These are phyloP conservation scores for Wakefieldia striispora DNA, from an alignment of 768 basidiomycete species.

Conservation along the genomic window DNA sequence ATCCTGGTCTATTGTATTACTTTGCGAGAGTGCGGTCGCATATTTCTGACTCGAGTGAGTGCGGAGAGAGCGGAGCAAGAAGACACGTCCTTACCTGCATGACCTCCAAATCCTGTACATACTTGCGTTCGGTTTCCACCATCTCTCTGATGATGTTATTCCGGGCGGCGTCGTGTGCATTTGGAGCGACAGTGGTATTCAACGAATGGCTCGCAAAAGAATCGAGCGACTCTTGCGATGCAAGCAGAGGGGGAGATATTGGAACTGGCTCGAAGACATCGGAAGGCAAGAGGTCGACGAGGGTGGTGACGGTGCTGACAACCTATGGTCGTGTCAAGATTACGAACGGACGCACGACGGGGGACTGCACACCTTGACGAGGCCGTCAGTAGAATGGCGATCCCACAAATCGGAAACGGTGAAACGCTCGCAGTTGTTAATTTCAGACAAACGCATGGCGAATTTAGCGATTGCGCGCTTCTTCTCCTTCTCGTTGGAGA, in stretches of 20 bases:
- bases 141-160: constrained; percentile 85
- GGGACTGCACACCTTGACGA: constrained; percentile 76
- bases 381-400: constrained; percentile 86
- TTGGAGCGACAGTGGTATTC: constrained; percentile 40
- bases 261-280: constrained; percentile 65
- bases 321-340: constrained; percentile 49
- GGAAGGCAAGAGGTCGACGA: constrained; percentile 73
- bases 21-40: constrained; percentile 75
- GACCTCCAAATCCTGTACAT: constrained; percentile 93
- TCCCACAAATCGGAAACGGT: constrained; percentile 91
- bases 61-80: constrained; percentile 1
- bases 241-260: constrained; percentile 54
- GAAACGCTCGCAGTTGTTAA: constrained; percentile 76
- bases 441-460: constrained; percentile 79
- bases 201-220: constrained; percentile 48
- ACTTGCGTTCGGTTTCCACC: constrained; percentile 93
- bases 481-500: constrained; percentile 76
- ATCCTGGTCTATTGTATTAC: constrained; percentile 87
- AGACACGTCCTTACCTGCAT: constrained; percentile 66
- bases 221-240: constrained; percentile 59
- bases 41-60: constrained; percentile 65
- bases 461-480: constrained; percentile 91
- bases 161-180: constrained; percentile 63
- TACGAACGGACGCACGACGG: background rate
- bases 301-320: constrained; percentile 81